Evolutionary conservation across 2,329 filamentous ascomycete genomes (phyloP).

Genomic region (Aspergillus pseudoviridinutans): DNA sequence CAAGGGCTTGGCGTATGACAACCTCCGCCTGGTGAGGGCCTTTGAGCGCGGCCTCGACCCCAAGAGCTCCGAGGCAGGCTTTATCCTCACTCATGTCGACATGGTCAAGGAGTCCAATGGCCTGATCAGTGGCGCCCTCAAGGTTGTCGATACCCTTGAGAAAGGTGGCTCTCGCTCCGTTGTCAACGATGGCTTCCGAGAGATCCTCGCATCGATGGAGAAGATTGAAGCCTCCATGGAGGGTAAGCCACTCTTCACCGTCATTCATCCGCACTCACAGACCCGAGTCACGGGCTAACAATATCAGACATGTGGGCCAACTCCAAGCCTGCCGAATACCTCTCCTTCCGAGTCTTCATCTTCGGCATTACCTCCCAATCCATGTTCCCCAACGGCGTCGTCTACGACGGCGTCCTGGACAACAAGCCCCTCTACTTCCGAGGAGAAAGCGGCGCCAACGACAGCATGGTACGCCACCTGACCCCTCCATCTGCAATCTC

Average conservation of each 20-base stretch:
- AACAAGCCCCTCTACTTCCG: conserved; percentile 72
- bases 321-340: conserved; percentile 78
- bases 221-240: conserved; percentile 80
- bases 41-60: conserved; percentile 89
- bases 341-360: conserved; percentile 91
- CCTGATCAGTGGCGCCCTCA: conserved; percentile 68
- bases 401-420: conserved; percentile 79
- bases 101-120: conserved; percentile 86
- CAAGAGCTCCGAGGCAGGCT: conserved; percentile 84
- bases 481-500: not conserved
- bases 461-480: conserved; percentile 67
- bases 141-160: conserved; percentile 59
- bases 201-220: conserved; percentile 60
- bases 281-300: too few relatives aligned
- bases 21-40: conserved; percentile 79
- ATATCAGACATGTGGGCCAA: conserved; percentile 76
- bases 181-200: conserved; percentile 62
- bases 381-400: conserved; percentile 89
- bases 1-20: conserved; percentile 53
- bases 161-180: conserved; percentile 47
- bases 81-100: conserved; percentile 92
- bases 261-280: not conserved
- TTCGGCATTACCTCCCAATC: conserved; percentile 90
- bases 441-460: conserved; percentile 89
- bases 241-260: conserved; percentile 38